Evolutionary conservation across 176 grass and related monocot genomes (phyloP).

Genomic region (Rhynchospora breviuscula): DNA sequence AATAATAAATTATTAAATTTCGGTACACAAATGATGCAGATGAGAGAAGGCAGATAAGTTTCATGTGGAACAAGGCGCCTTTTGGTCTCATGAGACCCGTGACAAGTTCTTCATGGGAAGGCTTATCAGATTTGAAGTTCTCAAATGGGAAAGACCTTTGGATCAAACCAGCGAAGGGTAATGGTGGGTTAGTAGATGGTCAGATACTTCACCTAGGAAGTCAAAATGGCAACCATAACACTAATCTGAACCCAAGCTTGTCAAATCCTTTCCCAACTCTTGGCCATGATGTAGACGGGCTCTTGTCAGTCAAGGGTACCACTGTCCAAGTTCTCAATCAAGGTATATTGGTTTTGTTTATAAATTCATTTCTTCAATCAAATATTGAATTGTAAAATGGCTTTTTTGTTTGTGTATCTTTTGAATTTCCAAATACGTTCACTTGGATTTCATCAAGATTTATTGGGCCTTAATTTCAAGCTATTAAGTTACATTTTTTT

Average conservation of each 20-base stretch:
- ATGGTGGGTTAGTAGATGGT: slow-evolving; percentile 31
- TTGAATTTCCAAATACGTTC: background rate
- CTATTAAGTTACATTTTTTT: background rate
- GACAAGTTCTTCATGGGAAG: slow-evolving; percentile 51
- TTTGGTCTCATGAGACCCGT: slow-evolving; percentile 47
- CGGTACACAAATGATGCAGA: slow-evolving; percentile 34
- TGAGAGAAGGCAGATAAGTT: slow-evolving; percentile 49
- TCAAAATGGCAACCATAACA: slow-evolving; percentile 5
- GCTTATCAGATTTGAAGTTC: slow-evolving; percentile 46
- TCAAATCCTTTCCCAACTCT: slow-evolving; percentile 31
- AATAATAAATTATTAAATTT: background rate
- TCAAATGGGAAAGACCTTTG: slow-evolving; percentile 45
- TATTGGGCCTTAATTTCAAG: background rate
- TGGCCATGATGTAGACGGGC: slow-evolving; percentile 42
- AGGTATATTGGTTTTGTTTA: slow-evolving; percentile 26
- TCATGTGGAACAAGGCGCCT: slow-evolving; percentile 54
- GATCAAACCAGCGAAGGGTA: slow-evolving; percentile 36
- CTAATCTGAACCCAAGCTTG: slow-evolving; percentile 29
- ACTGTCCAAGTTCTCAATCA: slow-evolving; percentile 35
- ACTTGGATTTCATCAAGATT: background rate
- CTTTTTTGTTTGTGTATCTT: background rate
- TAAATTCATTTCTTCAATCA: background rate
- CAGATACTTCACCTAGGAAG: slow-evolving; percentile 42
- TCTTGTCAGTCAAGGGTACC: slow-evolving; percentile 49
- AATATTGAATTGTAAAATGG: background rate